Evolutionary conservation across 257 asterid species (phyloP).

Genomic region (Solanum lycopersicoides): DNA sequence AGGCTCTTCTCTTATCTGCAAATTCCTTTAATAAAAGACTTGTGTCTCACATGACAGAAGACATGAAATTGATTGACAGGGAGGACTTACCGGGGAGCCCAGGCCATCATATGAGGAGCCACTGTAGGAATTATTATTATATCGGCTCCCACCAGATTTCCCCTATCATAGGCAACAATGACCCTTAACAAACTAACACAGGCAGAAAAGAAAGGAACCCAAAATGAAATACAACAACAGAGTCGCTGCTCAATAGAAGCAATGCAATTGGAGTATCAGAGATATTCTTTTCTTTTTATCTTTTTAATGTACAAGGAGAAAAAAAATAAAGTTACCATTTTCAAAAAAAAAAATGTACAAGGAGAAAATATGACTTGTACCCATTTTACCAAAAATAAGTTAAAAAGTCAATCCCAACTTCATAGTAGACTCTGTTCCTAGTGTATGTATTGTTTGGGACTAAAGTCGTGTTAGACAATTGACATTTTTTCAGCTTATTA

Average conservation of each 20-base stretch:
- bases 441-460: background rate
- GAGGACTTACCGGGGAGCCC: slow-evolving; percentile 60
- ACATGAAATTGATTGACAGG: slow-evolving; percentile 1
- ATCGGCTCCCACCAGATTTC: slow-evolving; percentile 58
- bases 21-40: slow-evolving; percentile 7
- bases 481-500: no score
- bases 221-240: background rate
- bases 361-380: background rate
- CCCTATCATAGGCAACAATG: slow-evolving; percentile 43
- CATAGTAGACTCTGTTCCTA: background rate
- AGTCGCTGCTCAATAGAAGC: background rate
- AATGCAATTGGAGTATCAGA: background rate
- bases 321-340: background rate
- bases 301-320: background rate
- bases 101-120: slow-evolving; percentile 42
- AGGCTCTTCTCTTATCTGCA: slow-evolving; percentile 92
- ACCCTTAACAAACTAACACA: background rate
- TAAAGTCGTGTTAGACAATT: no score
- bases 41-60: slow-evolving; percentile 3
- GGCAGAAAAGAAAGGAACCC: background rate
- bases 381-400: background rate
- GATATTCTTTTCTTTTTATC: background rate
- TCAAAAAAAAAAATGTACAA: background rate
- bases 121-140: slow-evolving; percentile 22
- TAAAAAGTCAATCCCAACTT: background rate